phyloP scores from a whole-genome alignment of 192 early-diverging fungal species.

The Kickxella alabastrina region DNA sequence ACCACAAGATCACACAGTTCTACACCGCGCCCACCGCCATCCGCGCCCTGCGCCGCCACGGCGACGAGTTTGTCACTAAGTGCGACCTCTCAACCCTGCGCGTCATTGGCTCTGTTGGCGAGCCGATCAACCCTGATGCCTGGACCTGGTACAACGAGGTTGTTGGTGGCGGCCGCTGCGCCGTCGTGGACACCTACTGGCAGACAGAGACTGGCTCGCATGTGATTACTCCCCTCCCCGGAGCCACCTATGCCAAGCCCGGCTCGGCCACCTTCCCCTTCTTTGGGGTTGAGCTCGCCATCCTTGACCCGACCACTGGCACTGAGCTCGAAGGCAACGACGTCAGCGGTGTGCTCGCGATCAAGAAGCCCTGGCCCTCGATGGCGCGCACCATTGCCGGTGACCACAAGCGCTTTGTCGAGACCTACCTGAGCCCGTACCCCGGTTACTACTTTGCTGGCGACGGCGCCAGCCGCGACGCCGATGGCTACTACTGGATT shows the following conservation, averaged over 20 bases:
- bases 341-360: slow-evolving; percentile 88
- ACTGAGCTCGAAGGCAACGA: slow-evolving; percentile 77
- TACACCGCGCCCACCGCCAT: slow-evolving; percentile 99
- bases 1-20: slow-evolving; percentile 93
- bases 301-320: slow-evolving; percentile 83
- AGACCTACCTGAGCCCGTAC: slow-evolving; percentile 91
- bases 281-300: slow-evolving; percentile 87
- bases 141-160: slow-evolving; percentile 97
- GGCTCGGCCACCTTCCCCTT: slow-evolving; percentile 95
- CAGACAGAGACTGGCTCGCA: slow-evolving; percentile 92
- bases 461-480: slow-evolving; percentile 86
- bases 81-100: slow-evolving; percentile 81
- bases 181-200: slow-evolving; percentile 98
- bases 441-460: slow-evolving; percentile 94
- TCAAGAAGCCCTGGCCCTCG: slow-evolving; percentile 85
- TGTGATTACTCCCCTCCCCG: slow-evolving; percentile 88
- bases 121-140: slow-evolving; percentile 97
- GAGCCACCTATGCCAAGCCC: slow-evolving; percentile 83
- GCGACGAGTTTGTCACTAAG: slow-evolving; percentile 70
- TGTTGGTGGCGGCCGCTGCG: slow-evolving; percentile 79
- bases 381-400: slow-evolving; percentile 89
- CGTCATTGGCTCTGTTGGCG: slow-evolving; percentile 92
- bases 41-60: slow-evolving; percentile 85
- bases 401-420: slow-evolving; percentile 87
- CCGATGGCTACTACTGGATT: slow-evolving; percentile 96